Conservation (phyloP, 345 rosid genomes). For the Bruguiera gymnorhiza region DNA sequence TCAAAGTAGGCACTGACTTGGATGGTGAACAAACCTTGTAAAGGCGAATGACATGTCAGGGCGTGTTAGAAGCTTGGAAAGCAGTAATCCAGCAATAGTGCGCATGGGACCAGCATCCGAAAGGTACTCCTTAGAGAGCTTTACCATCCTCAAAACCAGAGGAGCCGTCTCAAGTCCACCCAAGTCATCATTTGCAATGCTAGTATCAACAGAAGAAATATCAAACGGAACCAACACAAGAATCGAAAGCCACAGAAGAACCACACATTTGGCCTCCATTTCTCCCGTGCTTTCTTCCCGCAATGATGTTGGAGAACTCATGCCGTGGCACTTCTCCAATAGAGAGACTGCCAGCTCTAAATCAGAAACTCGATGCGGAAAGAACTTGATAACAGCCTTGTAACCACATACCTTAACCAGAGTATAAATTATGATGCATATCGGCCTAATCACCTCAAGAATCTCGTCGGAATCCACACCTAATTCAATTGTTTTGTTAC, state of each 20-base stretch:
- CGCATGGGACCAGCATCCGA: constrained; percentile 95
- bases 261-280: constrained; percentile 91
- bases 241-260: constrained; percentile 88
- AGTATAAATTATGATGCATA: constrained; percentile 71
- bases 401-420: constrained; percentile 88
- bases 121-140: constrained; percentile 82
- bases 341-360: constrained; percentile 84
- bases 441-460: constrained; percentile 62
- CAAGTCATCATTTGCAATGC: constrained; percentile 43
- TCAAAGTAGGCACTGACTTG: background rate
- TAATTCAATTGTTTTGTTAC: constrained; percentile 47
- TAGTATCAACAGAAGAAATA: constrained; percentile 84
- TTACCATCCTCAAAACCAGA: constrained; percentile 63
- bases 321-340: constrained; percentile 72
- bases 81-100: constrained; percentile 74
- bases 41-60: constrained; percentile 92
- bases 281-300: constrained; percentile 95
- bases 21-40: constrained; percentile 42
- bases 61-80: constrained; percentile 81
- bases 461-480: constrained; percentile 54
- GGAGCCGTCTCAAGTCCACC: constrained; percentile 60
- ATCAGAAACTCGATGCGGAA: constrained; percentile 93
- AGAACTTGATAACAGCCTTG: constrained; percentile 81
- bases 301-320: constrained; percentile 50
- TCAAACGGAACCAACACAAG: constrained; percentile 92